Evolutionary conservation across 2,329 filamentous ascomycete species (phyloP).

Genomic region (Blastomyces emzantsi): DNA sequence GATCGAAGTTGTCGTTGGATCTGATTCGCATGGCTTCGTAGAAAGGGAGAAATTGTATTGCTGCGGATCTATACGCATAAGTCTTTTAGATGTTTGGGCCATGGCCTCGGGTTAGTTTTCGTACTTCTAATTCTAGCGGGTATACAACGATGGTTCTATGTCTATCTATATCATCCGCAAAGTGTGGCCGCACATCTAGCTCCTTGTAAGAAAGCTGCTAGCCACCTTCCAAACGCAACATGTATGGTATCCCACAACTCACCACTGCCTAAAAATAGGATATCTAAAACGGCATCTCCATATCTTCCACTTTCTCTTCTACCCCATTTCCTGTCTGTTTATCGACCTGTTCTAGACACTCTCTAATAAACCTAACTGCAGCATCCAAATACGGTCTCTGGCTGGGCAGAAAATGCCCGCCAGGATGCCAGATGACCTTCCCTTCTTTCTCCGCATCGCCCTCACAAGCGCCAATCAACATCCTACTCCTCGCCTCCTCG

Average conservation of each 20-base stretch:
- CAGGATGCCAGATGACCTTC: slow-evolving; percentile 63
- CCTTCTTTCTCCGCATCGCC: slow-evolving; percentile 43
- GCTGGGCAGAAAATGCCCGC: slow-evolving; percentile 82
- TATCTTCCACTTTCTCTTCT: slow-evolving; percentile 55
- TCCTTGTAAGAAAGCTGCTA: neutral
- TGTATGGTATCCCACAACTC: neutral
- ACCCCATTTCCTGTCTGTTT: slow-evolving; percentile 20
- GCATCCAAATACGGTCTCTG: slow-evolving; percentile 72
- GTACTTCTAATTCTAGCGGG: slow-evolving; percentile 1
- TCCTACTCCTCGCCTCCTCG: slow-evolving; percentile 61
- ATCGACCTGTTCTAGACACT: slow-evolving; percentile 36
- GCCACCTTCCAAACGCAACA: neutral
- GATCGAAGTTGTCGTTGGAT: slow-evolving; percentile 1
- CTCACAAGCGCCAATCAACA: slow-evolving; percentile 57
- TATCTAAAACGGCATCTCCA: slow-evolving; percentile 56
- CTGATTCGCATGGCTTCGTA: neutral
- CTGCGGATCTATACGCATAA: neutral
- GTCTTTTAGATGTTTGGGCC: neutral
- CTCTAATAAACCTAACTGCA: slow-evolving; percentile 61
- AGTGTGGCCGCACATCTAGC: neutral
- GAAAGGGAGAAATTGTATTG: neutral
- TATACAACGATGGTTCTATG: neutral
- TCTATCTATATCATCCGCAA: neutral
- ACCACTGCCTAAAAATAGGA: neutral
- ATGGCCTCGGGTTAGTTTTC: neutral